Evolutionary conservation across 768 basidiomycete genomes (phyloP).

Genomic region (Pleurotus salmoneostramineus): DNA sequence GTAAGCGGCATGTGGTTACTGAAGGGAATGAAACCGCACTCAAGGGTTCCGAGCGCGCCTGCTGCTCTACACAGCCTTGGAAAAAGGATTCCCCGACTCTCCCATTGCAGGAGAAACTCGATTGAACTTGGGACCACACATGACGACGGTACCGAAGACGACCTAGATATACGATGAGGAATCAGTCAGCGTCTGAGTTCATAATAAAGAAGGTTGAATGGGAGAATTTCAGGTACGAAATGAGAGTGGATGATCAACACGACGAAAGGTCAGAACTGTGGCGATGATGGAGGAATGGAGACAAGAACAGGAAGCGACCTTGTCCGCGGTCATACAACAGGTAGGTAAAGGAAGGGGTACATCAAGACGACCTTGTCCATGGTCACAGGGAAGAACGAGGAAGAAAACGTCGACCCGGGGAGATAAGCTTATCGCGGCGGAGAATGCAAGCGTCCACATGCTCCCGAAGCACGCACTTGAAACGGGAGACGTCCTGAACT

Average conservation of each 20-base stretch:
- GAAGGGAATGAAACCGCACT: constrained; percentile 30
- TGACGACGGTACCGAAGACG: constrained; percentile 77
- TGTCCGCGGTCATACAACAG: too few species aligned
- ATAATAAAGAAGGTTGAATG: background rate
- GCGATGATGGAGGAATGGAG: background rate
- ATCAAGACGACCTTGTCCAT: too few species aligned
- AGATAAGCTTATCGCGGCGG: constrained; percentile 38
- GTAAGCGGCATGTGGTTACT: background rate
- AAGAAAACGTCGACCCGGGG: background rate
- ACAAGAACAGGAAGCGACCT: background rate
- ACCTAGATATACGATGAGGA: too few species aligned
- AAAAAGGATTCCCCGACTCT: too few species aligned
- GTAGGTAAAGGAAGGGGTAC: too few species aligned
- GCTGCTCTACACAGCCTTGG: too few species aligned
- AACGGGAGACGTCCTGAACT: constrained; percentile 42
- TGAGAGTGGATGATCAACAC: background rate
- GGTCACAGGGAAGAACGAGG: background rate
- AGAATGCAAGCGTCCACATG: constrained; percentile 60
- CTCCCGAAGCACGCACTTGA: constrained; percentile 54
- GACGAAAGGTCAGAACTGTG: background rate
- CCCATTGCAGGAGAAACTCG: too few species aligned
- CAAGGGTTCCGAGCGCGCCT: constrained; percentile 63
- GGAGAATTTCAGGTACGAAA: background rate
- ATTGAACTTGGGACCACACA: constrained; percentile 67
- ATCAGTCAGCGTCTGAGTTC: too few species aligned